These are phyloP conservation scores for Penicillium nucicola DNA, from an alignment of 495 filamentous ascomycete genomes.

Conservation along the genomic window DNA sequence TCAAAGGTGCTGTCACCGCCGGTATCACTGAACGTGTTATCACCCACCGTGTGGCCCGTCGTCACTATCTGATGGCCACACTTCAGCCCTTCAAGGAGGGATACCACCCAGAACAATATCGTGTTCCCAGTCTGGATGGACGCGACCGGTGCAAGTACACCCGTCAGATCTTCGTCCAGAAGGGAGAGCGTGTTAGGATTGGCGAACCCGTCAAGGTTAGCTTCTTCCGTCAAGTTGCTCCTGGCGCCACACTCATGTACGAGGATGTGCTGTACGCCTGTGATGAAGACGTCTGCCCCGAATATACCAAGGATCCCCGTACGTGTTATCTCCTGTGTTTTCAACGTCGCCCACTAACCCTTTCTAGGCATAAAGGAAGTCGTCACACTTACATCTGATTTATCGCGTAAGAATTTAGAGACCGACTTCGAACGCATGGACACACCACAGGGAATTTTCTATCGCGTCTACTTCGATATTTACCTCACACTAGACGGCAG, in stretches of 20 bases:
- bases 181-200: constrained; percentile 98
- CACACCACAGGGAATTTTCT: constrained; percentile 97
- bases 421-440: constrained; percentile 99
- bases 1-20: constrained; percentile 79
- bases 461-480: constrained; percentile 77
- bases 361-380: constrained; percentile 94
- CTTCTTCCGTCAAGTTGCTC: constrained; percentile 97
- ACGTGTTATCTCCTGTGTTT: constrained; percentile 44
- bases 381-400: constrained; percentile 93
- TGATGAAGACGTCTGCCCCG: constrained; percentile 95
- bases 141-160: constrained; percentile 99
- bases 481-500: constrained; percentile 95
- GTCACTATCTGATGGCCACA: constrained; percentile 98
- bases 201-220: constrained; percentile 98
- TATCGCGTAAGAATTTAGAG: constrained; percentile 96
- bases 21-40: constrained; percentile 96
- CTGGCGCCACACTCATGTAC: constrained; percentile 97
- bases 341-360: background rate
- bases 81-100: constrained; percentile 98
- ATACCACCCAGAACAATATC: constrained; percentile 96
- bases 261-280: constrained; percentile 98
- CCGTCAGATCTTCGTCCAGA: constrained; percentile 96
- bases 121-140: constrained; percentile 92
- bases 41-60: constrained; percentile 94
- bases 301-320: constrained; percentile 99